Base-by-base conservation (phyloP, 2,329 filamentous ascomycete species). In the Ophiostoma tasmaniense region DNA sequence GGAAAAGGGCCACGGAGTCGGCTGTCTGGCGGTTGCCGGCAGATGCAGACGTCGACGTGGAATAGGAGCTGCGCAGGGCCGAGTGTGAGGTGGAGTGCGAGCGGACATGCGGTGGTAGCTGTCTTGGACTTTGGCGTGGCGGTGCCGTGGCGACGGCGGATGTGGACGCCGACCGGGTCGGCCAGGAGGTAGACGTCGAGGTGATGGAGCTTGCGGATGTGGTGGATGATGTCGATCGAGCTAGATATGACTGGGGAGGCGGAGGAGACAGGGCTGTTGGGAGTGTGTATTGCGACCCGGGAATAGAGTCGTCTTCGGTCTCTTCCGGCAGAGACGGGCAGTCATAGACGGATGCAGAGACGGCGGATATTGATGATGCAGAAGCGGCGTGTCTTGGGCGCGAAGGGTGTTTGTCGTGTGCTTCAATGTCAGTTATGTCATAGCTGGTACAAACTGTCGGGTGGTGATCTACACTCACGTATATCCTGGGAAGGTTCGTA, bases 1-100 rank as follows among this genome's bases (percentile, higher is more conserved):
- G 30, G 61, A 64, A 37, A 8, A 64, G 30, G 10, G 28, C 30
- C 6, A 37, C 61, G 2, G 61, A 64, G 33, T 64, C 61, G 61
- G 61, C 33, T 10, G 61, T 64, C 25, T 35, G 33, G 20, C 62
- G 62, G 33, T 64, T 64, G n/a, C 10, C 81, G 81, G 2, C 81
- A 81, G 2, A 82, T 83, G 64, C 45, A 3, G 61, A 35, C 77
- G n/a, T 80, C 81, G 2, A 82, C 83, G 68, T 66, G 4, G 61
- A 35, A 25, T 37, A 66, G n/a, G 67, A 35, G 67, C 61, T n/a
- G 67, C 45, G 64, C 35, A 39, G 64, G 7, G 35, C 37, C 10
- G 64, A 17, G 20, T 25, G 45, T 6, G 37, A 45, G 28, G 17
- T 25, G n/a, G 25, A 61, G 35, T 22, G 28, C 20, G 66, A 67